Evolutionary conservation across 2,329 filamentous ascomycete species (phyloP).

Genomic region (Aspergillus pseudotamarii): DNA sequence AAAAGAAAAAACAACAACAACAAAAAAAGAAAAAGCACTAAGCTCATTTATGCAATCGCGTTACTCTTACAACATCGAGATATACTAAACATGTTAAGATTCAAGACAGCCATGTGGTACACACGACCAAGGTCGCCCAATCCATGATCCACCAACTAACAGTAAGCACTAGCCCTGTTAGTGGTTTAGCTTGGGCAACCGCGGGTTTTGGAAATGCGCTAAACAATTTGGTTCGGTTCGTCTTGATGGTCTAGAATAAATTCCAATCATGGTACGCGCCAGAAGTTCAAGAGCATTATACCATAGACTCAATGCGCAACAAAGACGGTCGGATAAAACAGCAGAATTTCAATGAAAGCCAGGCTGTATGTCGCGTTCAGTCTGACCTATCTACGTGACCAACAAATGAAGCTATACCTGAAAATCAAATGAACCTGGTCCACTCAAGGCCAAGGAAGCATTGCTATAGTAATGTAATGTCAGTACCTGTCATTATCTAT

Average conservation of each 20-base stretch:
- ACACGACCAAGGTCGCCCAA: neutral
- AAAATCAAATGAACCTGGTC: no score
- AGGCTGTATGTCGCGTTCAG: neutral
- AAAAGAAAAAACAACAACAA: neutral
- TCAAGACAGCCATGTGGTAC: neutral
- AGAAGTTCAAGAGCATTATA: neutral
- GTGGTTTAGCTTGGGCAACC: neutral
- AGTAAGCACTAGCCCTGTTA: neutral
- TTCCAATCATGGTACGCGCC: neutral
- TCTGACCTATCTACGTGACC: neutral
- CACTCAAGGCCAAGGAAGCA: neutral
- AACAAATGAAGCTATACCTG: neutral
- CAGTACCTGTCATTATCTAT: neutral
- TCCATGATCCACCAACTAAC: neutral
- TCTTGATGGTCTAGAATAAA: neutral
- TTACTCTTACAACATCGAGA: neutral
- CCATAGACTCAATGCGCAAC: neutral
- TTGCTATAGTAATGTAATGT: neutral
- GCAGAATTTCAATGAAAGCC: neutral
- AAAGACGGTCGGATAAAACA: neutral
- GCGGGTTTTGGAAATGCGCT: neutral
- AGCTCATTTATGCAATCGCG: neutral
- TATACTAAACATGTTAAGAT: neutral
- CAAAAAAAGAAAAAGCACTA: neutral
- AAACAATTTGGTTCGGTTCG: neutral